Conservation (phyloP, 23 red algal species). For the Gracilaria caudata region DNA sequence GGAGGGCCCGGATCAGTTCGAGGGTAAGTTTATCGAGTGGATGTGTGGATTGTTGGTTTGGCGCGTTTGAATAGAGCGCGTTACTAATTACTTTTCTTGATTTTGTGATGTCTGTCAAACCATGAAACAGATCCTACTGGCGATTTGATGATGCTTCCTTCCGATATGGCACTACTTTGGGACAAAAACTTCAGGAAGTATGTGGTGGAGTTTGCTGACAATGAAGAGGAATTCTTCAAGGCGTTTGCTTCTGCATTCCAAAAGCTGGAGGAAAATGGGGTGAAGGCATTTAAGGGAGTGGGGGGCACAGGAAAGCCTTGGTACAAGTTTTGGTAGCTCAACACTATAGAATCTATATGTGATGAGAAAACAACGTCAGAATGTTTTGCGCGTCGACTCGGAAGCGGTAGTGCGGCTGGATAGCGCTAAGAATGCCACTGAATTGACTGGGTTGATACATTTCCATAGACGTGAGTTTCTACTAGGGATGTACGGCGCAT, state of each 20-base stretch:
- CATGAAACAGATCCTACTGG: constrained; percentile 61
- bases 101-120: not conserved
- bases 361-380: not conserved
- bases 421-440: no score
- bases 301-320: constrained; percentile 55
- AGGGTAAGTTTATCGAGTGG: constrained; percentile 21
- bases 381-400: no score
- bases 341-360: not conserved
- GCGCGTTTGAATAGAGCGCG: not conserved
- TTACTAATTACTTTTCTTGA: not conserved
- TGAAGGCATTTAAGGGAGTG: constrained; percentile 53
- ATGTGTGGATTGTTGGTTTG: not conserved
- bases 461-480: no score
- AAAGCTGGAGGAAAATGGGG: constrained; percentile 83
- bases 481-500: no score
- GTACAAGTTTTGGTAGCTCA: constrained; percentile 72
- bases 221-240: constrained; percentile 68
- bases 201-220: constrained; percentile 64
- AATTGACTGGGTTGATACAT: no score
- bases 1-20: constrained; percentile 68
- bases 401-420: no score
- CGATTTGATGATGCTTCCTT: constrained; percentile 77
- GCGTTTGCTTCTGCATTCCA: constrained; percentile 83
- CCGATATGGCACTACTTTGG: constrained; percentile 85
- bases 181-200: constrained; percentile 85